Evolutionary conservation across 2,329 filamentous ascomycete species (phyloP).

Genomic region (Colletotrichum cuscutae): DNA sequence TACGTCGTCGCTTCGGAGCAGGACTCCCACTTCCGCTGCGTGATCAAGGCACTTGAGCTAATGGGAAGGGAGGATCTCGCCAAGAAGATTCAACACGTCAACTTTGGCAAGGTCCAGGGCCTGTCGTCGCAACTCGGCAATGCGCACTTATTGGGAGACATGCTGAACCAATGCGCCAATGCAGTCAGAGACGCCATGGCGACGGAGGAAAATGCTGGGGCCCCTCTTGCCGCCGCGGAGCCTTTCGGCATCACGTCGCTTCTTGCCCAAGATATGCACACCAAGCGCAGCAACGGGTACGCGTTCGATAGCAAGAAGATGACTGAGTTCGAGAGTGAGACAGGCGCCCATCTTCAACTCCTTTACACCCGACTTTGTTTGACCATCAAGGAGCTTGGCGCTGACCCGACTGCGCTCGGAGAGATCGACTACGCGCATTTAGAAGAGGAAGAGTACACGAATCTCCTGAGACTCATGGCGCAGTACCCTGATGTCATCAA

Average conservation of each 20-base stretch:
- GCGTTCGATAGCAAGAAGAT: constrained; percentile 57
- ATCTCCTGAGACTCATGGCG: constrained; percentile 69
- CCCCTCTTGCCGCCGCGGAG: constrained; percentile 72
- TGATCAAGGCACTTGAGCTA: constrained; percentile 47
- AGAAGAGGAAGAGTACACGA: constrained; percentile 57
- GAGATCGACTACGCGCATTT: constrained; percentile 37
- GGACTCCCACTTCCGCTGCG: constrained; percentile 46
- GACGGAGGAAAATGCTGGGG: constrained; percentile 72
- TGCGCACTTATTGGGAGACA: constrained; percentile 66
- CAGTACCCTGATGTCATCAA: constrained; percentile 73
- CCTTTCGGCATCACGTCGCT: constrained; percentile 74
- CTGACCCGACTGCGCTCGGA: constrained; percentile 26
- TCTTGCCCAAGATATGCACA: constrained; percentile 62
- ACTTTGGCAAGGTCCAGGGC: constrained; percentile 60
- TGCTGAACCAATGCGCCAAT: constrained; percentile 64
- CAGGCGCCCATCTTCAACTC: constrained; percentile 79
- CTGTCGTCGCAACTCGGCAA: constrained; percentile 56
- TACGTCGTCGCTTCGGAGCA: constrained; percentile 51
- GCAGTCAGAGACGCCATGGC: constrained; percentile 68
- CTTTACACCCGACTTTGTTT: constrained; percentile 71
- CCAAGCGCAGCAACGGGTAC: constrained; percentile 40
- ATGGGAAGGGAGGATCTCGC: constrained; percentile 47
- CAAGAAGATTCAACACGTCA: constrained; percentile 47
- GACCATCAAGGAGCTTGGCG: constrained; percentile 41
- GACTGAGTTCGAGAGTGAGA: constrained; percentile 79